Evolutionary conservation across 148 eudicot genomes (phyloP).

Genomic region (Cornus suecica): DNA sequence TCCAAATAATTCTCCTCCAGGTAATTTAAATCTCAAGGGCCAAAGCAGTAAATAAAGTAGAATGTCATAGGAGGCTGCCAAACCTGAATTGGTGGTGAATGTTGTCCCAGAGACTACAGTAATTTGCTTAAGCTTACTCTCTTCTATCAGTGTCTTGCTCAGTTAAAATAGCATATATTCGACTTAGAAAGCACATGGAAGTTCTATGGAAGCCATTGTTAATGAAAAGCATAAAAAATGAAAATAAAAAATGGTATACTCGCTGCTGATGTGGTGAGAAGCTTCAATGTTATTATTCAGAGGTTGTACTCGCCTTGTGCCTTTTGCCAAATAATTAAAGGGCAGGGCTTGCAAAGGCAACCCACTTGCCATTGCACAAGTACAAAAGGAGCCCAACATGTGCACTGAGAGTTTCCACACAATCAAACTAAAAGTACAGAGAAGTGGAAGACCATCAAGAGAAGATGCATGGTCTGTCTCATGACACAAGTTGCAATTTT

Average conservation of each 20-base stretch:
- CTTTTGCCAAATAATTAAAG: too few relatives aligned
- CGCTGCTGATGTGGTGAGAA: too few relatives aligned
- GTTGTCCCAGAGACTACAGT: neutral
- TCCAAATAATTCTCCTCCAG: neutral
- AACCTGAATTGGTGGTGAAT: neutral
- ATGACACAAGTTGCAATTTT: neutral
- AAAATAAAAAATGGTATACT: too few relatives aligned
- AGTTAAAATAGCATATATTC: too few relatives aligned
- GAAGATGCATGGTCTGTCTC: neutral
- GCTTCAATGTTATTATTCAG: too few relatives aligned
- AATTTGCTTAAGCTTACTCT: slow-evolving; percentile 4
- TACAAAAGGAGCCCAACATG: too few relatives aligned
- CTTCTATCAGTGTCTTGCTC: neutral
- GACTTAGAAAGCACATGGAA: neutral
- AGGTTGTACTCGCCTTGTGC: too few relatives aligned
- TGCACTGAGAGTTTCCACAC: neutral
- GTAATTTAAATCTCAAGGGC: neutral
- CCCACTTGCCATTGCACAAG: too few relatives aligned
- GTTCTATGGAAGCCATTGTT: neutral
- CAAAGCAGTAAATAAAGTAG: neutral
- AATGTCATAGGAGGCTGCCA: neutral
- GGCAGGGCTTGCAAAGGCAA: too few relatives aligned
- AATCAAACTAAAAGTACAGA: neutral
- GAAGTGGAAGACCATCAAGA: neutral
- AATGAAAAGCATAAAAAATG: neutral